Base-by-base conservation (phyloP, 2,329 filamentous ascomycete genomes). In the Trichoderma citrinoviride region DNA sequence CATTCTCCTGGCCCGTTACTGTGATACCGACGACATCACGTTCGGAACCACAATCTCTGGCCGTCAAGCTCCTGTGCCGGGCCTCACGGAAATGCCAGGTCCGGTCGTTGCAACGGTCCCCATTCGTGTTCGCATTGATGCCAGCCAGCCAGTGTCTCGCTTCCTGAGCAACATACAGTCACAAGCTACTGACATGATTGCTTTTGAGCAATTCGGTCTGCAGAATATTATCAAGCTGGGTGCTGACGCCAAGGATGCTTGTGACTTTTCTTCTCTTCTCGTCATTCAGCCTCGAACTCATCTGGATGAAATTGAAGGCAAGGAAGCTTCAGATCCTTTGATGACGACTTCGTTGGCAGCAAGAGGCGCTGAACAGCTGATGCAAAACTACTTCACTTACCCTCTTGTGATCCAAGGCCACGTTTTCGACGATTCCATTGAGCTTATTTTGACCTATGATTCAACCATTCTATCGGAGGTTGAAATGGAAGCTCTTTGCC, bases 11-110 rank as follows among this genome's bases (percentile, higher is more conserved):
- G 65, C 71, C 23, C 58, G 64, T 5, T 64, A 67, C 44, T 62
- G 67, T n/a, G 67, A 63, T 25, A 37, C 43, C 2, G 64, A 65
- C 33, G 68, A 67, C 40, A 55, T 73, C 2, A 19, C 68, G 5
- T 74, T 73, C 25, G 73, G 69, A 8, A 66, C 66, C 5, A 69
- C 68, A 1, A 60, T 70, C 6, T 69, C 68, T 7, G 68, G 69
- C n/a, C 65, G 69, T 14, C 65, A 71, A 14, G 66, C 68, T 23
- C 37, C 63, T n/a, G 57, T 70, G 10, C 23, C 43, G 12, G 64
- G 66, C 6, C 49, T 68, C 1, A 61, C 67, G 0, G 53, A 55
- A 17, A 69, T 70, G n/a, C 25, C 64, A 8, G 69, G 67, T 5
- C 66, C 68, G 19, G 63, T 55, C 1, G 63, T 70, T 1, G 65